Evolutionary conservation across 768 basidiomycete species (phyloP).

Genomic region (Phallus indusiatus): DNA sequence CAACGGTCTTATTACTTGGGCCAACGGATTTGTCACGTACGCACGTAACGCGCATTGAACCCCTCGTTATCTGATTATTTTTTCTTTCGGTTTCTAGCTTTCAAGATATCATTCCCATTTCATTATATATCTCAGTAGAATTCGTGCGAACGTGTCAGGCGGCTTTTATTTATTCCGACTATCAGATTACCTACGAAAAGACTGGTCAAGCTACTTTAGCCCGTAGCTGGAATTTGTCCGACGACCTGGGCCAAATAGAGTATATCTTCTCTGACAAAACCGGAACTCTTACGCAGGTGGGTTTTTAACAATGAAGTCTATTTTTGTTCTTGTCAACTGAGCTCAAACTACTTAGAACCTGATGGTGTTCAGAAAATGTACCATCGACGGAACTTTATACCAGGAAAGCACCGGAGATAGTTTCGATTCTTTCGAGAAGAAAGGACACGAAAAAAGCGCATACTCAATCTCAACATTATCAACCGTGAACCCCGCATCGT

Average conservation of each 20-base stretch:
- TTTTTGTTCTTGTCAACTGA: not conserved
- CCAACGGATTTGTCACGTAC: conserved; percentile 58
- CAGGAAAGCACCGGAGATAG: conserved; percentile 57
- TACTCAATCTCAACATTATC: not conserved
- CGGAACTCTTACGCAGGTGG: conserved; percentile 83
- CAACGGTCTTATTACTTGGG: conserved; percentile 72
- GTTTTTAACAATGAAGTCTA: not conserved
- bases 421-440: not conserved
- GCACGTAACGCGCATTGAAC: no score
- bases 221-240: conserved; percentile 98
- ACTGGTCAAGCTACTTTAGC: conserved; percentile 86
- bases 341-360: conserved; percentile 46
- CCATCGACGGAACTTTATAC: conserved; percentile 72
- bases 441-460: not conserved
- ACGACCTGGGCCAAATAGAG: conserved; percentile 97
- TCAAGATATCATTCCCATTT: conserved; percentile 95
- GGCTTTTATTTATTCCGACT: conserved; percentile 90
- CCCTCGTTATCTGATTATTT: no score
- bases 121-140: conserved; percentile 95
- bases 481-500: not conserved
- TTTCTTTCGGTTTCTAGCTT: conserved; percentile 79
- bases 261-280: conserved; percentile 94
- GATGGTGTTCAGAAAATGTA: conserved; percentile 98
- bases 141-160: conserved; percentile 98
- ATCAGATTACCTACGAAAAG: conserved; percentile 92